phyloP scores from a whole-genome alignment of 306 rosid genomes.

The Vigna nakashimae region DNA sequence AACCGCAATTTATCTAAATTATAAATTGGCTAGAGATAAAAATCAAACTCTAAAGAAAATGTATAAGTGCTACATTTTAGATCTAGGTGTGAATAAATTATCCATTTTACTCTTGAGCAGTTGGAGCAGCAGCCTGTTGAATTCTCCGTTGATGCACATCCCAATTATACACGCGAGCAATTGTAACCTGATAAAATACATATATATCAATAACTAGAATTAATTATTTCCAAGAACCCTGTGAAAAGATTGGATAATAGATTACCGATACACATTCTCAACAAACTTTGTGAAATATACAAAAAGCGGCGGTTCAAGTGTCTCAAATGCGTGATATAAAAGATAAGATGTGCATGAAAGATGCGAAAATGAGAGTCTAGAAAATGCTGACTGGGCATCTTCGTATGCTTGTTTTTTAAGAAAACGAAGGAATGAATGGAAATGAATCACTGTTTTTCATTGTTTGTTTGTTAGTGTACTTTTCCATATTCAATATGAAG shows the following conservation, averaged over 20 bases:
- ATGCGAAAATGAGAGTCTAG: background rate
- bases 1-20: slow-evolving; percentile 48
- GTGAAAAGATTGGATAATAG: slow-evolving; percentile 9
- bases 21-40: slow-evolving; percentile 40
- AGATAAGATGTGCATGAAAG: slow-evolving; percentile 2
- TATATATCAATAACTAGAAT: slow-evolving; percentile 22
- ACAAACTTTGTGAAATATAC: slow-evolving; percentile 1
- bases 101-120: slow-evolving; percentile 46
- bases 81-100: slow-evolving; percentile 35
- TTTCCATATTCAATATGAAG: background rate
- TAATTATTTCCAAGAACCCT: slow-evolving; percentile 4
- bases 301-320: background rate
- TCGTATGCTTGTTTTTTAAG: background rate
- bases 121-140: slow-evolving; percentile 52
- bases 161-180: slow-evolving; percentile 94
- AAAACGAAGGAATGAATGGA: slow-evolving; percentile 5
- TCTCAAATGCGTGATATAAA: background rate
- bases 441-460: slow-evolving; percentile 2
- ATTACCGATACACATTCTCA: slow-evolving; percentile 10
- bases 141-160: slow-evolving; percentile 87
- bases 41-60: slow-evolving; percentile 51
- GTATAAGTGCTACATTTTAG: slow-evolving; percentile 35
- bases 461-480: background rate
- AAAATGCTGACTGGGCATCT: background rate
- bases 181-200: slow-evolving; percentile 71